These are phyloP conservation scores for Microstegium vimineum DNA, from an alignment of 176 grass and related monocot genomes.

Conservation along the genomic window DNA sequence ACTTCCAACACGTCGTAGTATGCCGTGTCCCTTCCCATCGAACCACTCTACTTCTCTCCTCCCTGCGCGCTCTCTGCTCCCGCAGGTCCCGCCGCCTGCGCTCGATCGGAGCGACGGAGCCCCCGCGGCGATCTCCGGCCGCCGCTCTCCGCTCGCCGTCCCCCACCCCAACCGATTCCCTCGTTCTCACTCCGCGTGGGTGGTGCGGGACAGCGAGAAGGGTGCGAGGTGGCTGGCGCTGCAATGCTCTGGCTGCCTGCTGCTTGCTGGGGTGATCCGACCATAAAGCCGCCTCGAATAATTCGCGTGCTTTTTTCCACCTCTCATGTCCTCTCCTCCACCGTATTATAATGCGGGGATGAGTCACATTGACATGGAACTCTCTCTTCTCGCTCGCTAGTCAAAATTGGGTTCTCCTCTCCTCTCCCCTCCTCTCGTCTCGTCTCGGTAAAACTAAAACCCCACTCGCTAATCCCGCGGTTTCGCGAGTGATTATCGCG, in stretches of 20 bases:
- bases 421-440: no score
- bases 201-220: neutral
- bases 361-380: constrained; percentile 40
- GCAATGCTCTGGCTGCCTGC: constrained; percentile 20
- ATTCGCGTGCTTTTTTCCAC: constrained; percentile 12
- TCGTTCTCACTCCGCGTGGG: neutral
- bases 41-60: neutral
- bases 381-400: neutral
- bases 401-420: neutral
- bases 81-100: no score
- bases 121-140: neutral
- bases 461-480: no score
- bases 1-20: constrained; percentile 96
- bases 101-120: no score
- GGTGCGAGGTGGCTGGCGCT: constrained; percentile 8
- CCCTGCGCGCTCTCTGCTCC: no score
- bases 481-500: neutral
- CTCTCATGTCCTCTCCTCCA: neutral
- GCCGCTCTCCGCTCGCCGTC: neutral
- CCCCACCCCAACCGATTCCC: neutral
- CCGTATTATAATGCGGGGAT: constrained; percentile 39
- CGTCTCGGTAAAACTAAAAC: neutral
- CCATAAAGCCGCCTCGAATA: constrained; percentile 48
- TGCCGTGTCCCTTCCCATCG: constrained; percentile 83
- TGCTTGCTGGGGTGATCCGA: neutral